phyloP scores from a whole-genome alignment of 805 yeast genomes.

The Yarrowia sp. region DNA sequence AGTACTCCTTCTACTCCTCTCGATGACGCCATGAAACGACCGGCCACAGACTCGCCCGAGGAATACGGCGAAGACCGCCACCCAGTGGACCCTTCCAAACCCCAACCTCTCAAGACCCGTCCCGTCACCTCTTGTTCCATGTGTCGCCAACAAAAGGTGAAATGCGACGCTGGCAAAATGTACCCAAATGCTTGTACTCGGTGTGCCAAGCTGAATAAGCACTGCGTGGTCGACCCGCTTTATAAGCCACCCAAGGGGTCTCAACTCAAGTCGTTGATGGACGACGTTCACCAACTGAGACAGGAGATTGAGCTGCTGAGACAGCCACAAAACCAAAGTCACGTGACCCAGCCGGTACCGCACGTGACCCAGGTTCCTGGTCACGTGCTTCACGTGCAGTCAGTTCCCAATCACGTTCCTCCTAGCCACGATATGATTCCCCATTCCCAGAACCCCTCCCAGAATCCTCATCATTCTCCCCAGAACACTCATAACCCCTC shows the following conservation, averaged over 20 bases:
- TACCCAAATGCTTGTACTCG: constrained; percentile 79
- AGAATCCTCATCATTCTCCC: too few relatives aligned
- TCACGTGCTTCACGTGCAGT: too few relatives aligned
- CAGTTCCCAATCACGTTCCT: too few relatives aligned
- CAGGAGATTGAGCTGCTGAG: constrained; percentile 49
- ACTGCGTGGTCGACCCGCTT: constrained; percentile 86
- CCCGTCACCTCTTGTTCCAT: constrained; percentile 93
- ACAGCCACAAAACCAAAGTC: neutral
- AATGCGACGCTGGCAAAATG: constrained; percentile 83
- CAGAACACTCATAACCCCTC: too few relatives aligned
- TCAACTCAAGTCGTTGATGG: constrained; percentile 76
- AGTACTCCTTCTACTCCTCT: too few relatives aligned
- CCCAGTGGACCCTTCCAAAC: neutral
- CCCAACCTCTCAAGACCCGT: constrained; percentile 51
- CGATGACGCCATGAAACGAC: constrained; percentile 2
- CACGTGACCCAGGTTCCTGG: too few relatives aligned
- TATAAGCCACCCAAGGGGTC: constrained; percentile 90
- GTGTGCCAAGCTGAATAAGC: constrained; percentile 73
- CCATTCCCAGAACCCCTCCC: too few relatives aligned
- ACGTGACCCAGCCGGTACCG: too few relatives aligned
- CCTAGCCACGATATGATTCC: too few relatives aligned
- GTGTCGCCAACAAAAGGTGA: constrained; percentile 91
- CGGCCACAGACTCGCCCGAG: constrained; percentile 11
- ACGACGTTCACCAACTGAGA: constrained; percentile 79
- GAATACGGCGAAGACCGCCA: neutral